phyloP scores from a whole-genome alignment of 768 basidiomycete species.

The Floccularia luteovirens region DNA sequence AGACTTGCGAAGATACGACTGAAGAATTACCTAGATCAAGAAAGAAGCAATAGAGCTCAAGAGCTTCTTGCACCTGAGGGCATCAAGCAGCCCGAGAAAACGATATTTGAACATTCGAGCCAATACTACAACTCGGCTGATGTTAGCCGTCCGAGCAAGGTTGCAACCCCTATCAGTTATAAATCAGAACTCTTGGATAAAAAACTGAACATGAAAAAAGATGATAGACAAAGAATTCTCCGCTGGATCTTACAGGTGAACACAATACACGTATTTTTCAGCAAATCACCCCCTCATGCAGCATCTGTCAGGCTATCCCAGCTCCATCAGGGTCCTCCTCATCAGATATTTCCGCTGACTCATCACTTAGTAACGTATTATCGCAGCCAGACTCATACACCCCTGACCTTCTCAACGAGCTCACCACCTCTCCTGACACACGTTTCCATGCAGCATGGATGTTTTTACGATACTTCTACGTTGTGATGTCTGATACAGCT shows the following conservation, averaged over 20 bases:
- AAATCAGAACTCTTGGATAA: conserved; percentile 14
- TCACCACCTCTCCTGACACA: conserved; percentile 46
- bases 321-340: conserved; percentile 7
- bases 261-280: neutral
- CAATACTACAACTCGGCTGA: neutral
- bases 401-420: conserved; percentile 41
- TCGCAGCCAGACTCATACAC: conserved; percentile 7
- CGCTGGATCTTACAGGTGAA: conserved; percentile 40
- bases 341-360: conserved; percentile 3
- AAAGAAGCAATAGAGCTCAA: conserved; percentile 12
- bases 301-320: conserved; percentile 11
- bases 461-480: conserved; percentile 48
- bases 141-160: conserved; percentile 4
- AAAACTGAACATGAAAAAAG: conserved; percentile 21
- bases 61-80: neutral
- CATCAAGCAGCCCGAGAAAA: too few species aligned
- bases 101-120: neutral
- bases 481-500: conserved; percentile 19
- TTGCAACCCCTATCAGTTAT: conserved; percentile 3
- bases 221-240: conserved; percentile 24
- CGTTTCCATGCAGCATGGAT: conserved; percentile 60
- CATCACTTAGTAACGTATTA: conserved; percentile 9
- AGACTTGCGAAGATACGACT: conserved; percentile 38
- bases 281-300: conserved; percentile 2
- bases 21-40: conserved; percentile 29